Evolutionary conservation across 208 protist species (phyloP).

Genomic region (Leishmania guyanensis): DNA sequence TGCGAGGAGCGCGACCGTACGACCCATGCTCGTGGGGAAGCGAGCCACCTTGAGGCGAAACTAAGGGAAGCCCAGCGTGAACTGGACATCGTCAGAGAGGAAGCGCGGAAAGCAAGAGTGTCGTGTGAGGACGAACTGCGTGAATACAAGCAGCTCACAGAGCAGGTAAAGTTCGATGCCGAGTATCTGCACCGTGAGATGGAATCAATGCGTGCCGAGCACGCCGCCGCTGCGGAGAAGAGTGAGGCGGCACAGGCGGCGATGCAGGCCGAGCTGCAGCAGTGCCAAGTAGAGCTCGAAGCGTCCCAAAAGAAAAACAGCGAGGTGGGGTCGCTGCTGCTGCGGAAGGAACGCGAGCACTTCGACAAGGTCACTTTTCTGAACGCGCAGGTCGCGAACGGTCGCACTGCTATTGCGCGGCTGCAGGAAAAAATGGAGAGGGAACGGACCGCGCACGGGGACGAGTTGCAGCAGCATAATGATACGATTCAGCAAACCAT

Average conservation of each 20-base stretch:
- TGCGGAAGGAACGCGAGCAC: constrained; percentile 71
- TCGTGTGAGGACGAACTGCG: constrained; percentile 45
- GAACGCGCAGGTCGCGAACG: constrained; percentile 86
- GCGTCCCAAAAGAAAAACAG: constrained; percentile 57
- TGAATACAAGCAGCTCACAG: constrained; percentile 76
- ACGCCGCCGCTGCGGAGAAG: constrained; percentile 29
- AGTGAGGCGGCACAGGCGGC: constrained; percentile 32
- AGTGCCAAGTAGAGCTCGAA: constrained; percentile 62
- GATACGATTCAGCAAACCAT: constrained; percentile 35
- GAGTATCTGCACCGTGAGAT: constrained; percentile 79
- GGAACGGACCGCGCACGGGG: constrained; percentile 45
- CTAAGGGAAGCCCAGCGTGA: constrained; percentile 47
- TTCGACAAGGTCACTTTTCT: constrained; percentile 89
- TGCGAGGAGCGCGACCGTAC: constrained; percentile 49
- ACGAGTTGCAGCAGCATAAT: constrained; percentile 38
- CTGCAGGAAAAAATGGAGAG: constrained; percentile 63
- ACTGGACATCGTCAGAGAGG: constrained; percentile 42
- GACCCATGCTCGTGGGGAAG: constrained; percentile 37
- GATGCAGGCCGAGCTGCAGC: constrained; percentile 40
- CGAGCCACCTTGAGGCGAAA: constrained; percentile 40
- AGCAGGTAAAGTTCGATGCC: constrained; percentile 86
- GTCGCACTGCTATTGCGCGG: constrained; percentile 68
- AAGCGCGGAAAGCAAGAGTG: constrained; percentile 41
- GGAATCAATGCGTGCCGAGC: constrained; percentile 46
- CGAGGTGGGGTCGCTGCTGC: constrained; percentile 67